A percentile compares a stretch with the other conserved stretches of the same genome.
These are phyloP conservation scores for Microsporum audouinii DNA, from an alignment of 2,329 filamentous ascomycete genomes.

Conservation along the genomic window DNA sequence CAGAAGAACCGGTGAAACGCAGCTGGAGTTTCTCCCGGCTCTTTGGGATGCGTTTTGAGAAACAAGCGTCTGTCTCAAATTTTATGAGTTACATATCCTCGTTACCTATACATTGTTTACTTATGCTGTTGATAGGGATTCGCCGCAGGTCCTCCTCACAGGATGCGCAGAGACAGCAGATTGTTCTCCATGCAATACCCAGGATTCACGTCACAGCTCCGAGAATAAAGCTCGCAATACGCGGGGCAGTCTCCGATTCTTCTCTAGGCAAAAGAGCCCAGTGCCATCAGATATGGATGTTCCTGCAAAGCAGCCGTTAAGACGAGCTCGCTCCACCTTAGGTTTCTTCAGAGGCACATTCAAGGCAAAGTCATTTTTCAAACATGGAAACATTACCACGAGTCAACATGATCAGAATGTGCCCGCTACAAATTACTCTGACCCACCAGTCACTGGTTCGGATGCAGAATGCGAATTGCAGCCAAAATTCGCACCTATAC, in stretches of 20 bases:
- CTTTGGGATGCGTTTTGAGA: neutral
- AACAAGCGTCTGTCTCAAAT: neutral
- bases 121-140: neutral
- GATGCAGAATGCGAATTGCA: neutral
- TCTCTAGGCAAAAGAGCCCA: slow-evolving; percentile 3
- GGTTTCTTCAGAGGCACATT: slow-evolving; percentile 22
- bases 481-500: neutral
- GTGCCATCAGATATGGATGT: neutral
- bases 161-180: slow-evolving; percentile 25
- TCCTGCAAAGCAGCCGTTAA: slow-evolving; percentile 19
- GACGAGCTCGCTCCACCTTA: slow-evolving; percentile 24
- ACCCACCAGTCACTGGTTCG: neutral
- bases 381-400: neutral
- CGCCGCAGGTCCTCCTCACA: neutral
- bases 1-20: neutral
- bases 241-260: neutral
- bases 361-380: slow-evolving; percentile 8
- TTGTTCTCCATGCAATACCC: slow-evolving; percentile 28
- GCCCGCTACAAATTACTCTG: neutral
- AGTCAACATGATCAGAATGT: neutral
- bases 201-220: slow-evolving; percentile 28
- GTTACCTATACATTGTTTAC: neutral
- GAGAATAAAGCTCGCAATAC: slow-evolving; percentile 7
- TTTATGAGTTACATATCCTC: neutral
- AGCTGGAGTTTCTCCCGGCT: neutral